Conservation (phyloP, 306 rosid species). For the Cicer arietinum region DNA sequence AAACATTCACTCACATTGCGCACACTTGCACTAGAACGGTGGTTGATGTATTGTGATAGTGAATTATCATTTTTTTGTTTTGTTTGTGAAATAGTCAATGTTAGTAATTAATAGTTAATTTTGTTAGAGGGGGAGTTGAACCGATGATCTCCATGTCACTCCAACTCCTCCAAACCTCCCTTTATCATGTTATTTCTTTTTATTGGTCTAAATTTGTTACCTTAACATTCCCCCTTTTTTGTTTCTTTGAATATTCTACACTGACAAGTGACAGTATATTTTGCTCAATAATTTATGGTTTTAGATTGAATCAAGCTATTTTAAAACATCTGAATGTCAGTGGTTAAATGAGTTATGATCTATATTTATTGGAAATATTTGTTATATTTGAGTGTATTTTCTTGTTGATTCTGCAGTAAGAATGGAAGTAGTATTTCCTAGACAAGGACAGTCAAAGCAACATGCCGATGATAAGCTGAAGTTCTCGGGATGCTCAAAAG, state of each 20-base stretch:
- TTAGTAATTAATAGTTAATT: too few relatives aligned
- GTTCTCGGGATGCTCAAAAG: constrained; percentile 33
- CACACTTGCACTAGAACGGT: too few relatives aligned
- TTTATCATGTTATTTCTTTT: neutral
- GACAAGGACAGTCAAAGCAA: constrained; percentile 33
- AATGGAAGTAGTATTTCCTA: constrained; percentile 57
- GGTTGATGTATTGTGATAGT: too few relatives aligned
- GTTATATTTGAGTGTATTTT: neutral
- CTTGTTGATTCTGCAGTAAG: constrained; percentile 41
- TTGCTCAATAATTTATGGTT: neutral
- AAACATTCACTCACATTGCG: too few relatives aligned
- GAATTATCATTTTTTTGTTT: too few relatives aligned
- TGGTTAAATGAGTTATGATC: constrained; percentile 31
- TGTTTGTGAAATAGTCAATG: too few relatives aligned
- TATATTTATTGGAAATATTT: constrained; percentile 13
- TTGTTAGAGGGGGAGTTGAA: too few relatives aligned
- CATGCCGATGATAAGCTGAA: constrained; percentile 30
- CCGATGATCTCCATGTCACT: too few relatives aligned
- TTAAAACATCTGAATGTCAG: neutral
- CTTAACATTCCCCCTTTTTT: neutral
- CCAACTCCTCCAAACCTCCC: too few relatives aligned
- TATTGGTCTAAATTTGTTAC: constrained; percentile 8
- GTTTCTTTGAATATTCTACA: constrained; percentile 12
- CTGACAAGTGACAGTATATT: neutral
- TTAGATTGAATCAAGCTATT: constrained; percentile 13